Evolutionary conservation across 2,329 filamentous ascomycete species (phyloP), one percentile per base, ranked within the genome.

Genomic region (Calonectria hongkongensis): DNA sequence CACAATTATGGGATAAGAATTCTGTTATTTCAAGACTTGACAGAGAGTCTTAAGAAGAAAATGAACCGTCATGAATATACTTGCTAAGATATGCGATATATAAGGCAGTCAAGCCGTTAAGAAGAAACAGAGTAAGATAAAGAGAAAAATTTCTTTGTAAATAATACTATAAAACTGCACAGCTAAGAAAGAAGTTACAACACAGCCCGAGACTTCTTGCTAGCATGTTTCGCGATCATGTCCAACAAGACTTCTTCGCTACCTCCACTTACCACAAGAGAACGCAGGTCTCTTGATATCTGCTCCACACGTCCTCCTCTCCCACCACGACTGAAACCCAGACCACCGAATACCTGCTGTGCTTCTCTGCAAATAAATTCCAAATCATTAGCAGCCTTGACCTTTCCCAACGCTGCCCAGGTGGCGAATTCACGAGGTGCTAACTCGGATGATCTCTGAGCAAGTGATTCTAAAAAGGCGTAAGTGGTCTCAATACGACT

Each of bases 401-500:
- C 36, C 48, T 72, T 72, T 30, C 54, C 41, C 58, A 65, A 41
- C 21, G 70, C 70, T 8, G 66, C 25, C 18, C 45, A 28, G 3
- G 36, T 33, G 2, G 43, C 36, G 28, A 72, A 54, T n/a, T 56
- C 47, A 1, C 45, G 13, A 4, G 47, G n/a, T 18, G 41, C 47
- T 3, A 25, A 15, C 16, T n/a, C n/a, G 5, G 45, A 21, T 3
- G 56, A 48, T 15, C 47, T n/a, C 12, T 27, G 39, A 39, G 54
- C 60, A 4, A 60, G 47, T 3, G 30, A 21, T 28, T 60, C 60
- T 30, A 69, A 43, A 6, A 66, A 50, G 25, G 58, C 41, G n/a
- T 71, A 51, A 0, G 45, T 39, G 1, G 89, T 87, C 71, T 92
- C 90, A 18, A 92, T 87, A 74, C 89, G 86, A 4, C 88, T 84